A percentile compares a stretch with the other conserved stretches of the same genome.
Evolutionary conservation across 2,329 filamentous ascomycete genomes (phyloP).

Genomic region (Sclerotinia spermophila): DNA sequence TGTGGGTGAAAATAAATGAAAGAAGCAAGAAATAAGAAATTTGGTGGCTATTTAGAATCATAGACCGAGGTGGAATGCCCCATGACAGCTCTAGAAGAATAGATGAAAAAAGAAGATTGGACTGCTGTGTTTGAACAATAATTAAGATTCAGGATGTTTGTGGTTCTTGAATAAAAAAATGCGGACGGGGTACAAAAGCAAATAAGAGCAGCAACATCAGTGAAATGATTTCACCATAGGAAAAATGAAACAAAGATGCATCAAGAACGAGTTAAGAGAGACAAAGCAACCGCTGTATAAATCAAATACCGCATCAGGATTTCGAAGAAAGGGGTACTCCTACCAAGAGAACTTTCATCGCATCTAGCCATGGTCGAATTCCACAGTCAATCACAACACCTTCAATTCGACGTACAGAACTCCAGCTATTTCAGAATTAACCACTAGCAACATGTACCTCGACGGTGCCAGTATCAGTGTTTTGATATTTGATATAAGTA

Average conservation of each 20-base stretch:
- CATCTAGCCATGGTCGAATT: neutral
- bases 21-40: neutral
- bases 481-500: slow-evolving; percentile 18
- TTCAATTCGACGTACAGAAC: neutral
- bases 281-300: too few relatives aligned
- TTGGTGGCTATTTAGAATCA: neutral
- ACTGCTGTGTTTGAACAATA: neutral
- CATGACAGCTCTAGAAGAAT: slow-evolving; percentile 4
- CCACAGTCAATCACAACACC: neutral
- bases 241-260: neutral
- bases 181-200: neutral
- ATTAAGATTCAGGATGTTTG: neutral
- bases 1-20: neutral
- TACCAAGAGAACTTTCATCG: neutral
- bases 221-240: fast-evolving
- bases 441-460: slow-evolving; percentile 20
- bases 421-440: neutral
- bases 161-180: neutral
- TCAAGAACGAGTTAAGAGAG: neutral
- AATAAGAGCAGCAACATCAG: neutral
- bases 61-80: slow-evolving; percentile 14
- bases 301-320: neutral
- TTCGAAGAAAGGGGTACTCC: neutral
- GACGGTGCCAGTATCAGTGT: slow-evolving; percentile 13
- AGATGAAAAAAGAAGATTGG: slow-evolving; percentile 6